Evolutionary conservation across 1,284 basidiomycete species (phyloP).

Genomic region (Malassezia dermatis): DNA sequence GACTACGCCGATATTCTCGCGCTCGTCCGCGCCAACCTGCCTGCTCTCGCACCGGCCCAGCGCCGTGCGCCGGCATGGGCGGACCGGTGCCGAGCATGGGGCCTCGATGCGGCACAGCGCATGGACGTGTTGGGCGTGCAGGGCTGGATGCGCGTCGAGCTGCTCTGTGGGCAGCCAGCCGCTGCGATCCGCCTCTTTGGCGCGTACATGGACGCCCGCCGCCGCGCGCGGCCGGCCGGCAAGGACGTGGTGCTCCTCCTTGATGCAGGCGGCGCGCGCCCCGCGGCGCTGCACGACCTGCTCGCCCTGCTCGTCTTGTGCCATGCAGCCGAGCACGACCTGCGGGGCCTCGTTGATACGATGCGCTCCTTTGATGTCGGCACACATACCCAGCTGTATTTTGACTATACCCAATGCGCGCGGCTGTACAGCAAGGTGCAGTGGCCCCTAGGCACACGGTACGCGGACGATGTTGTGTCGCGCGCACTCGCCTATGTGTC

Average conservation of each 20-base stretch:
- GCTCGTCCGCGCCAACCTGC: conserved; percentile 9
- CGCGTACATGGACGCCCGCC: conserved; percentile 9
- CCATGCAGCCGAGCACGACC: background rate
- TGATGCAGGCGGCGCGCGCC: background rate
- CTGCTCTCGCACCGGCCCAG: background rate
- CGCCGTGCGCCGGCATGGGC: conserved; percentile 2
- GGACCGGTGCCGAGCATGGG: conserved; percentile 5
- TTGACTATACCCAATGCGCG: conserved; percentile 19
- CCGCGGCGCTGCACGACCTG: conserved; percentile 23
- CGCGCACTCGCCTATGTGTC: conserved; percentile 10
- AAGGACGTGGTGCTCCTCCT: conserved; percentile 13
- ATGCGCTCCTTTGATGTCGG: conserved; percentile 29
- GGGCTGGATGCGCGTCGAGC: conserved; percentile 18
- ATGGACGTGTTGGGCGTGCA: conserved; percentile 11
- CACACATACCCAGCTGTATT: conserved; percentile 27
- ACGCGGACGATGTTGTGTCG: background rate
- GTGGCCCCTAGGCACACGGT: background rate
- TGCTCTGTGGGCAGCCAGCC: conserved; percentile 6
- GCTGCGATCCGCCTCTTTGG: conserved; percentile 9
- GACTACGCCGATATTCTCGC: conserved; percentile 14
- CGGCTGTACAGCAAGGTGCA: conserved; percentile 15
- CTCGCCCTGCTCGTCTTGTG: conserved; percentile 23
- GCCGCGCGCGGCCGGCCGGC: background rate
- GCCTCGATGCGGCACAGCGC: conserved; percentile 7
- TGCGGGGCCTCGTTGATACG: conserved; percentile 12